These are phyloP conservation scores for Pseudogymnoascus sp. DNA, from an alignment of 2,329 filamentous ascomycete genomes.

Conservation along the genomic window DNA sequence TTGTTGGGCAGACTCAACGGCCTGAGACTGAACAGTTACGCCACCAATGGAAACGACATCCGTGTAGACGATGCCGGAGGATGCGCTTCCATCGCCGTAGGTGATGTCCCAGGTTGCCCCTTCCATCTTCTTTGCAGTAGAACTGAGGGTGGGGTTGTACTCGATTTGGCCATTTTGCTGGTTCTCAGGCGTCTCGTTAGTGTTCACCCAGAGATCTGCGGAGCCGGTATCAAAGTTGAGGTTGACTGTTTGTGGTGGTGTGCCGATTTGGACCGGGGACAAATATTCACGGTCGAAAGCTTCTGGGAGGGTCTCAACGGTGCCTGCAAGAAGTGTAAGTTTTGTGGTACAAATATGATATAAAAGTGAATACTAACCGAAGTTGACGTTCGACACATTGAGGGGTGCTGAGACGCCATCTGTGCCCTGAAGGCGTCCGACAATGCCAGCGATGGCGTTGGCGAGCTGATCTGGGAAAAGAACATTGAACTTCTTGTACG, in stretches of 20 bases:
- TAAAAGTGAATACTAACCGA: conserved; percentile 1
- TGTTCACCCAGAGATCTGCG: conserved; percentile 25
- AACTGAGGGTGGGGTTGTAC: conserved; percentile 17
- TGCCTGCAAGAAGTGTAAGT: neutral
- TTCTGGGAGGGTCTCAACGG: conserved; percentile 4
- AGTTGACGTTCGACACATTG: neutral
- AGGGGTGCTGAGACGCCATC: conserved; percentile 11
- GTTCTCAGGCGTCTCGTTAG: conserved; percentile 16
- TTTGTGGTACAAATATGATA: neutral
- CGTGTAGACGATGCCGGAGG: conserved; percentile 17
- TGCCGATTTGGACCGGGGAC: conserved; percentile 19
- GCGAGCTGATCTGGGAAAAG: conserved; percentile 26
- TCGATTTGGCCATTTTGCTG: conserved; percentile 17
- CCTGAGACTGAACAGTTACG: conserved; percentile 15
- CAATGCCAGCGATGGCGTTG: conserved; percentile 1
- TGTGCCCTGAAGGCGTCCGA: conserved; percentile 7
- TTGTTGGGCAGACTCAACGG: conserved; percentile 19
- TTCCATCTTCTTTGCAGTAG: conserved; percentile 12
- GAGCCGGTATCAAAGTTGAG: conserved; percentile 23
- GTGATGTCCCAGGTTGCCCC: conserved; percentile 21
- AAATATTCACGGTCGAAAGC: conserved; percentile 9
- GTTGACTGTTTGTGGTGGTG: conserved; percentile 19
- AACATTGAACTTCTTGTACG: conserved; percentile 30
- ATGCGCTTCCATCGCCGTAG: conserved; percentile 29
- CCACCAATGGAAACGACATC: conserved; percentile 20